Evolutionary conservation across 2,329 filamentous ascomycete genomes (phyloP).

Genomic region (Colletotrichum godetiae): DNA sequence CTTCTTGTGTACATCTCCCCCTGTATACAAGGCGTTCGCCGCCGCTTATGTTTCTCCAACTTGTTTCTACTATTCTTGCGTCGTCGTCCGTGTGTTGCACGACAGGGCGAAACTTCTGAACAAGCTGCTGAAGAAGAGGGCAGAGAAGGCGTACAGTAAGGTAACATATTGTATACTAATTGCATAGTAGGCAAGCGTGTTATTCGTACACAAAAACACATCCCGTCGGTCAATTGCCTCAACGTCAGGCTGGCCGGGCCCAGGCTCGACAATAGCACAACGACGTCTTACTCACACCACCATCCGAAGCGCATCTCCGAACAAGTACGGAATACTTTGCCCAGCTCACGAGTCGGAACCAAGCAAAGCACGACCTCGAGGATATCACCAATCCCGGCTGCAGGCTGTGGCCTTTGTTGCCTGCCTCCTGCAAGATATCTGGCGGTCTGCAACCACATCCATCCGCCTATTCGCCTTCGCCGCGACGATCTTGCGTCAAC

Average conservation of each 20-base stretch:
- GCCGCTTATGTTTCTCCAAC: background rate
- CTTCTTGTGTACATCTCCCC: constrained; percentile 1
- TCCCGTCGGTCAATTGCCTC: background rate
- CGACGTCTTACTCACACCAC: background rate
- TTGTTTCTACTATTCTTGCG: background rate
- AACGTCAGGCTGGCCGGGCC: background rate
- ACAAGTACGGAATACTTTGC: background rate
- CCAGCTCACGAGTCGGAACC: background rate
- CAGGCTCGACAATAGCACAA: background rate
- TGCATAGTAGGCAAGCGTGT: background rate
- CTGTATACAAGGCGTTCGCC: background rate
- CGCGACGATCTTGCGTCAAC: constrained; percentile 27
- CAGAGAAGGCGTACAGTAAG: background rate
- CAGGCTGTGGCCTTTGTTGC: constrained; percentile 10
- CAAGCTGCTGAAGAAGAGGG: background rate
- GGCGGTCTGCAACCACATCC: constrained; percentile 32
- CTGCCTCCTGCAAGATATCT: constrained; percentile 27
- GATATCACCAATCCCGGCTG: background rate
- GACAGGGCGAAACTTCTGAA: background rate
- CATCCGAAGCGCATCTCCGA: background rate
- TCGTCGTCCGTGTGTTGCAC: background rate
- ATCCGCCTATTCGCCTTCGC: constrained; percentile 22
- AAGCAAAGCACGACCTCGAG: constrained; percentile 5
- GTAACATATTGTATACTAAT: background rate
- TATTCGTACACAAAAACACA: no score